A percentile compares a stretch with the other conserved stretches of the same genome.
Conservation (phyloP, 2,329 filamentous ascomycete genomes). For the Aspergillus spinulosporus region DNA sequence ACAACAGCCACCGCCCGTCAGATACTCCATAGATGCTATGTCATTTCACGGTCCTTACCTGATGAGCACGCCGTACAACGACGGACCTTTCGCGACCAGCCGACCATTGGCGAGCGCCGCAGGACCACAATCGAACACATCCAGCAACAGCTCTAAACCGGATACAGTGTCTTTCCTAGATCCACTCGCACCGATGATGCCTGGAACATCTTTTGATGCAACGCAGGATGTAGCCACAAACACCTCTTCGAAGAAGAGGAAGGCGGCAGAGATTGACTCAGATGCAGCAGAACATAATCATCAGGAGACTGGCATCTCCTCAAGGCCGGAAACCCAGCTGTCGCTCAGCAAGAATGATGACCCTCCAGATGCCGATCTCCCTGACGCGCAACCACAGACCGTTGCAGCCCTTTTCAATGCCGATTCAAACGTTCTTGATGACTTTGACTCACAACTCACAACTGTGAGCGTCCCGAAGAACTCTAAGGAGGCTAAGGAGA, state of each 20-base stretch:
- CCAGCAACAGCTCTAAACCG: not conserved
- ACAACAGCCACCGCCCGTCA: no score
- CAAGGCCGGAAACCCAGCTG: not conserved
- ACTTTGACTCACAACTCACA: constrained; percentile 5
- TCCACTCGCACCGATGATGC: constrained; percentile 10
- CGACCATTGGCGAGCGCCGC: not conserved
- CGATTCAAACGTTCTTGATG: not conserved
- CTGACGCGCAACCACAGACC: constrained; percentile 30
- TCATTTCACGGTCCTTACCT: not conserved
- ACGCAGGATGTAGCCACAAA: not conserved
- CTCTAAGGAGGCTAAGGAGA: constrained; percentile 18
- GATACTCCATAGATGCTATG: not conserved
- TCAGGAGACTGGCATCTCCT: not conserved
- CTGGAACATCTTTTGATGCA: constrained; percentile 2
- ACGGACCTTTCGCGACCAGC: constrained; percentile 25
- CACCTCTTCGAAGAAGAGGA: constrained; percentile 27
- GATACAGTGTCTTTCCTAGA: constrained; percentile 7
- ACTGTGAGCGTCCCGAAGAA: constrained; percentile 9
- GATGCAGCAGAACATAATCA: not conserved
- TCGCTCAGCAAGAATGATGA: constrained; percentile 11
- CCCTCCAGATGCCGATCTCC: constrained; percentile 14
- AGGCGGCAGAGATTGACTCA: constrained; percentile 31
- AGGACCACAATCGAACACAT: not conserved
- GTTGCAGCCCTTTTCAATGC: constrained; percentile 14
- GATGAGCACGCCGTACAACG: constrained; percentile 19